phyloP scores from a whole-genome alignment of 179 eudicot genomes.

The Camellia oleifera region DNA sequence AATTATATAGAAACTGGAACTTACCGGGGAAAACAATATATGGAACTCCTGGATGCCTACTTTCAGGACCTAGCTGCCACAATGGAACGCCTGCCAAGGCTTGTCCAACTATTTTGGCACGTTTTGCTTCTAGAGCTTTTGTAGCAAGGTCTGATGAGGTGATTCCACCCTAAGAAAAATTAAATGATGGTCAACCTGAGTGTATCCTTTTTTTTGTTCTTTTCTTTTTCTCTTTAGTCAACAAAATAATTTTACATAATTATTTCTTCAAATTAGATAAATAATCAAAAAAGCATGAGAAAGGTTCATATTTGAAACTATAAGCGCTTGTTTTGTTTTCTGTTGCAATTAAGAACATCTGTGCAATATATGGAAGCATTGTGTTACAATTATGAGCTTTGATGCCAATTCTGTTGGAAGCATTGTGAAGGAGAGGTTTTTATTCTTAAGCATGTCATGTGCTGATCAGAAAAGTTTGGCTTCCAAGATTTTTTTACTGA shows the following conservation, averaged over 20 bases:
- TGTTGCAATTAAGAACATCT: too few species aligned
- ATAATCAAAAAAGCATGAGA: not conserved
- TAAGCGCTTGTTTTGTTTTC: not conserved
- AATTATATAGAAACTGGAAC: conserved; percentile 2
- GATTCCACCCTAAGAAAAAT: conserved; percentile 78
- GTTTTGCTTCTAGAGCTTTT: conserved; percentile 86
- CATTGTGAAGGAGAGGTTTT: not conserved
- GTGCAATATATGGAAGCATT: too few species aligned
- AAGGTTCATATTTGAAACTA: not conserved
- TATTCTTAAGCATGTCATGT: conserved; percentile 2
- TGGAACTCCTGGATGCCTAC: conserved; percentile 90
- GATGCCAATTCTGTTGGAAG: not conserved
- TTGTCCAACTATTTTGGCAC: conserved; percentile 89
- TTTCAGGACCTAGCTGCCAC: conserved; percentile 93
- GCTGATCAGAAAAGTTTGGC: not conserved
- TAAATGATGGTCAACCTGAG: not conserved
- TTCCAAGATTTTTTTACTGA: not conserved
- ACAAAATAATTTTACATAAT: not conserved
- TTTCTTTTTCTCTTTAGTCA: not conserved
- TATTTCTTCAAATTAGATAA: not conserved
- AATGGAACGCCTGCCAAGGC: conserved; percentile 95
- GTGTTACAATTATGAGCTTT: not conserved
- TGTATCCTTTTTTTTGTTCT: not conserved
- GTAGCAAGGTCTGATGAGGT: conserved; percentile 99
- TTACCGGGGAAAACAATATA: conserved; percentile 97